Base-by-base conservation (phyloP, 441 rosid genomes). In the Capsella rubella region DNA sequence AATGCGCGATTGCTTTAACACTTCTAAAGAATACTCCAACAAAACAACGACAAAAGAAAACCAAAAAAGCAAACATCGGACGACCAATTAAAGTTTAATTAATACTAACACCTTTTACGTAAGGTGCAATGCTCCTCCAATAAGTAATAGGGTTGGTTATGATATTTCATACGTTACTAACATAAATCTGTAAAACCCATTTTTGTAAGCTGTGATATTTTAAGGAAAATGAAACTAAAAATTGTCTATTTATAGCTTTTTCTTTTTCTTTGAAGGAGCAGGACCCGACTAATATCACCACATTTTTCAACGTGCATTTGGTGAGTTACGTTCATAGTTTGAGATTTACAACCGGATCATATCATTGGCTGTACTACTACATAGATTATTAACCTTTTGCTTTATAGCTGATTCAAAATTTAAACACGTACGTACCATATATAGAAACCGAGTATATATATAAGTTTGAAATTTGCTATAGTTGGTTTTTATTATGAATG, bases 21-120 rank as follows among this genome's bases (percentile, higher is more conserved):
- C 54, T 64, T 58, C 5, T 31, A 71, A 43, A 64, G 35, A 54
- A 64, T 29, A 70, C 67, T 21, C 25, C 25, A 70, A 70, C 58
- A 61, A 69, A 21, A 62, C 58, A 62, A 62, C 27, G 56, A 54
- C 54, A 66, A 74, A 54, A 71, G 2, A 29, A 15, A 2, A 1
- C 18, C 18, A 14, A 71, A 61, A 62, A 40, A 40, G 55, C 54
- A 49, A 55, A 57, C 66, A 76, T 70, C 39, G 75, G 49, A 70
- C 47, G 49, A 70, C 47, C 49, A 49, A 64, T 29, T 64, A 15
- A 74, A 59, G 28, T 31, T 63, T 14, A 21, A 52, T 7, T 42
- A 52, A 53, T 54, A 50, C 0, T 37, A 50, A 51, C 21, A 21
- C n/a, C 56, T 54, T 55, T 64, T 34, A 45, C 14, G 31, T 64